These are phyloP conservation scores for Fusarium brachygibbosum DNA, from an alignment of 2,329 filamentous ascomycete genomes.

Conservation along the genomic window DNA sequence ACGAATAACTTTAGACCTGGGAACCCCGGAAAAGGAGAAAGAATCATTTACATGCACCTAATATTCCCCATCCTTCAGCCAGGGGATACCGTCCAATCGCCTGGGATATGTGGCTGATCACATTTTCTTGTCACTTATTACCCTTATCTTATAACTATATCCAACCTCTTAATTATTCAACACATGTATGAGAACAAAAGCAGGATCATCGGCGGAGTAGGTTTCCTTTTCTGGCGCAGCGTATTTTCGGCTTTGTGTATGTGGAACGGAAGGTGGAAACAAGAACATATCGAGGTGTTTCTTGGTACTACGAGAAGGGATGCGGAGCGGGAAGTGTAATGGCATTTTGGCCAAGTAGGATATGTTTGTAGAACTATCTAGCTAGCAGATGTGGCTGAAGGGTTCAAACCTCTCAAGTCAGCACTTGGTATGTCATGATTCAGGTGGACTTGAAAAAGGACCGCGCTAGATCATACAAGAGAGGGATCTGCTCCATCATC, in stretches of 20 bases:
- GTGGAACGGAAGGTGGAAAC: slow-evolving; percentile 28
- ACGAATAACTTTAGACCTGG: slow-evolving; percentile 49
- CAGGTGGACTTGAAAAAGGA: slow-evolving; percentile 29
- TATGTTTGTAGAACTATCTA: background rate
- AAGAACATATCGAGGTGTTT: slow-evolving; percentile 18
- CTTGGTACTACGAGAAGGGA: slow-evolving; percentile 12
- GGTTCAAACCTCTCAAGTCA: slow-evolving; percentile 3
- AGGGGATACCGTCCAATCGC: slow-evolving; percentile 46
- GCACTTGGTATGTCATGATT: slow-evolving; percentile 23
- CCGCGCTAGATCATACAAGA: slow-evolving; percentile 39
- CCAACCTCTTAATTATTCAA: slow-evolving; percentile 34
- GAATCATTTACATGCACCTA: slow-evolving; percentile 48
- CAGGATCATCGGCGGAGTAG: slow-evolving; percentile 27
- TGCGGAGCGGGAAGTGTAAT: slow-evolving; percentile 7
- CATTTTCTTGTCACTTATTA: slow-evolving; percentile 41
- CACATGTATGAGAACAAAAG: slow-evolving; percentile 31
- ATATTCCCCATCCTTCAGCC: slow-evolving; percentile 45
- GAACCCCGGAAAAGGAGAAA: slow-evolving; percentile 47
- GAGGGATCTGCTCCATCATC: slow-evolving; percentile 42
- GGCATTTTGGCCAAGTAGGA: slow-evolving; percentile 16
- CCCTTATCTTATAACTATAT: slow-evolving; percentile 38
- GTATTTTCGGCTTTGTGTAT: slow-evolving; percentile 40
- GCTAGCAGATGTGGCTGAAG: slow-evolving; percentile 14
- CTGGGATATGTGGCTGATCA: slow-evolving; percentile 45
- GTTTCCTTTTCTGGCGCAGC: slow-evolving; percentile 39